These are phyloP conservation scores for Prunus padus DNA, from an alignment of 306 rosid species.

Conservation along the genomic window DNA sequence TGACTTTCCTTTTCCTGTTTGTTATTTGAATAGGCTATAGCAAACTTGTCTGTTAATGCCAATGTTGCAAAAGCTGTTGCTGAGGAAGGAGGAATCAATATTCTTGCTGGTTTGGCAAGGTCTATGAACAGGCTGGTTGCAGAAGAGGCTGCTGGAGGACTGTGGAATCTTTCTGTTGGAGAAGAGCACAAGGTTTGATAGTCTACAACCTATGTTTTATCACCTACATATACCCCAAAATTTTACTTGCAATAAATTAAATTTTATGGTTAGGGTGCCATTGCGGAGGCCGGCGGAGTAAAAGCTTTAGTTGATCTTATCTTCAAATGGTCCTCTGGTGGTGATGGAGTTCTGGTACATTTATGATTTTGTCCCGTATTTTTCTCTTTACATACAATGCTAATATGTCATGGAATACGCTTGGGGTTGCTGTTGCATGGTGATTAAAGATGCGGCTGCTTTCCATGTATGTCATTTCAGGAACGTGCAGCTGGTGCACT, in stretches of 20 bases:
- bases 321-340: constrained; percentile 95
- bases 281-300: constrained; percentile 97
- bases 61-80: constrained; percentile 98
- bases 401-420: constrained; percentile 13
- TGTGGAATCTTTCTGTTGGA: constrained; percentile 99
- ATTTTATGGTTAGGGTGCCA: constrained; percentile 70
- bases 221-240: constrained; percentile 18
- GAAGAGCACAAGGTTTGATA: constrained; percentile 92
- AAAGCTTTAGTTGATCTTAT: constrained; percentile 96
- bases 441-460: constrained; percentile 13
- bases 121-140: constrained; percentile 96
- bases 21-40: constrained; percentile 70
- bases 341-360: constrained; percentile 97
- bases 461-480: constrained; percentile 42
- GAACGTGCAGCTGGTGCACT: constrained; percentile 99
- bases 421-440: constrained; percentile 22
- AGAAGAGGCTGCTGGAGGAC: constrained; percentile 99
- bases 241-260: constrained; percentile 26
- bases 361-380: constrained; percentile 17
- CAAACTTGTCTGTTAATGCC: constrained; percentile 95
- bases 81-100: constrained; percentile 93
- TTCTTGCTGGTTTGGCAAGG: constrained; percentile 97
- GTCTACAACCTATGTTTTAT: constrained; percentile 18
- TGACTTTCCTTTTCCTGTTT: constrained; percentile 7
- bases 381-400: constrained; percentile 24